Conservation (phyloP, 148 eudicot genomes). For the Vaccinium corymbosum region DNA sequence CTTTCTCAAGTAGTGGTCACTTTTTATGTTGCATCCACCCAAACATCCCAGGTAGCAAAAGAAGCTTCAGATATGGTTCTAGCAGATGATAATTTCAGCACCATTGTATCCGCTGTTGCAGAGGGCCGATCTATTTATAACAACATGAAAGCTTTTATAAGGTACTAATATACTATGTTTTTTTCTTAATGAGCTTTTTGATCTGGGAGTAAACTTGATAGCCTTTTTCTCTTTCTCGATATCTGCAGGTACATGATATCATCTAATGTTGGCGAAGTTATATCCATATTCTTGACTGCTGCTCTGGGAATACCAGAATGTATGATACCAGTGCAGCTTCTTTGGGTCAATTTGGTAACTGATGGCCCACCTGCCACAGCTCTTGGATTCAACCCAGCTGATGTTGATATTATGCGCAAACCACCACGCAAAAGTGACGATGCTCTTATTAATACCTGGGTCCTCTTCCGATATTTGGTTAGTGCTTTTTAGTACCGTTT, state of each 20-base stretch:
- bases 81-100: conserved; percentile 90
- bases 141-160: conserved; percentile 93
- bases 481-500: conserved; percentile 13
- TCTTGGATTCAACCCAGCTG: conserved; percentile 89
- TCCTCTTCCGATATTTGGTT: conserved; percentile 81
- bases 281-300: conserved; percentile 83
- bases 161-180: conserved; percentile 38
- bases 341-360: conserved; percentile 93
- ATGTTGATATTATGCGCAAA: conserved; percentile 71
- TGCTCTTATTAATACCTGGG: conserved; percentile 70
- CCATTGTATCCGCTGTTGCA: conserved; percentile 82
- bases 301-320: conserved; percentile 87
- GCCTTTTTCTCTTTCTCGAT: background rate
- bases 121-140: conserved; percentile 89
- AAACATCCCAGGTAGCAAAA: conserved; percentile 65
- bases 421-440: conserved; percentile 84
- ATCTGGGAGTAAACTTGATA: background rate
- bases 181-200: background rate
- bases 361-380: conserved; percentile 98
- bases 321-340: conserved; percentile 83
- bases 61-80: conserved; percentile 96
- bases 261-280: conserved; percentile 92
- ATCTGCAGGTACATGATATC: conserved; percentile 85
- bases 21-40: background rate
- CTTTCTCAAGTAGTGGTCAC: background rate